A percentile compares a stretch with the other conserved stretches of the same genome.
Conservation (phyloP, 1,284 basidiomycete species). For the Naganishia cerealis region DNA sequence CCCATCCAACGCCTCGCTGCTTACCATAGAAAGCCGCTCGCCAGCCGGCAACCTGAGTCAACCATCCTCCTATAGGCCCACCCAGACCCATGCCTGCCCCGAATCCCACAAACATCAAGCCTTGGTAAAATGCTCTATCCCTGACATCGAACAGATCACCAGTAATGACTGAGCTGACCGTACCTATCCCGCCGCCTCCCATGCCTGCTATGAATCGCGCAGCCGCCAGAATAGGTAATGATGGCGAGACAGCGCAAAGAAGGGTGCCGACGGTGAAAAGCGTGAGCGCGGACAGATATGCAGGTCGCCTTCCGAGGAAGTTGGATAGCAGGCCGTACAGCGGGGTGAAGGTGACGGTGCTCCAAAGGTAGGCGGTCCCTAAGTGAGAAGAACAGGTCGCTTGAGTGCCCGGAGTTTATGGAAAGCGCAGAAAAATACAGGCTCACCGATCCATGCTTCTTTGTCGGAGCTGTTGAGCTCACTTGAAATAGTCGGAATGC, state of each 20-base stretch:
- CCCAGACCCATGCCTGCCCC: conserved; percentile 51
- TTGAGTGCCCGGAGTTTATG: neutral
- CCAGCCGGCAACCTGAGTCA: conserved; percentile 53
- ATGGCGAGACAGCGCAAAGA: conserved; percentile 36
- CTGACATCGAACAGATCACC: conserved; percentile 49
- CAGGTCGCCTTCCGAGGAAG: conserved; percentile 38
- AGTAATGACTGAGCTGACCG: conserved; percentile 49
- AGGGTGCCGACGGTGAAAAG: conserved; percentile 42
- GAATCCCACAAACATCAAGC: conserved; percentile 45
- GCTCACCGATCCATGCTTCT: conserved; percentile 41
- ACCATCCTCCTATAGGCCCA: conserved; percentile 52
- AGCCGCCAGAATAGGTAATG: conserved; percentile 31
- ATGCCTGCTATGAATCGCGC: conserved; percentile 43
- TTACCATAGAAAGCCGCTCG: conserved; percentile 50
- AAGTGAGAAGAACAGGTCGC: neutral
- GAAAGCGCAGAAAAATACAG: neutral
- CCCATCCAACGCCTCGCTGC: neutral
- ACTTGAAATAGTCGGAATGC: conserved; percentile 41
- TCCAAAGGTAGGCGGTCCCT: conserved; percentile 42
- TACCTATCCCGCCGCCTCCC: conserved; percentile 43
- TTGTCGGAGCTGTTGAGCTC: conserved; percentile 39
- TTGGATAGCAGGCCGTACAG: conserved; percentile 42
- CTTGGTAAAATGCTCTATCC: conserved; percentile 51
- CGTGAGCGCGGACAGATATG: conserved; percentile 38
- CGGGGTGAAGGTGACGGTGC: conserved; percentile 42